A percentile compares a stretch with the other conserved stretches of the same genome.
Evolutionary conservation across 2,329 filamentous ascomycete species (phyloP).

Genomic region (Neoascochyta sp.): DNA sequence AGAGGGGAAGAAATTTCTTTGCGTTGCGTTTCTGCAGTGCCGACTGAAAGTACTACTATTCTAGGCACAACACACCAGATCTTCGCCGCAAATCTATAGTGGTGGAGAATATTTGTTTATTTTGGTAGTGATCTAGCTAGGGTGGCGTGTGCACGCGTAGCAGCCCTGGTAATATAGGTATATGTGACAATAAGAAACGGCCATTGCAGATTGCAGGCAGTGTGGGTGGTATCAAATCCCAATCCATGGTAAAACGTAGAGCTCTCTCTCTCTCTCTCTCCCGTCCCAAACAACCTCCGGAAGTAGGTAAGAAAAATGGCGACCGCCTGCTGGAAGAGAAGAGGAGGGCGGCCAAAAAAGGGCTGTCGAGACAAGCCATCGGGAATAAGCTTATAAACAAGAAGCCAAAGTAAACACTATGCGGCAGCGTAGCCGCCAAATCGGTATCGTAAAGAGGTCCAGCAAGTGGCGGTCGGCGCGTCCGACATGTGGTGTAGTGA

Average conservation of each 20-base stretch:
- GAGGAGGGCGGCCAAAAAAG: slow-evolving; percentile 1
- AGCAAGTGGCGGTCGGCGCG: slow-evolving; percentile 1
- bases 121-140: no score
- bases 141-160: no score
- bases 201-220: no score
- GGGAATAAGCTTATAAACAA: slow-evolving; percentile 6
- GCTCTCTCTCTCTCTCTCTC: no score
- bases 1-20: no score
- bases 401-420: slow-evolving; percentile 3
- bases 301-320: slow-evolving; percentile 1
- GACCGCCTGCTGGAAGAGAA: slow-evolving; percentile 2
- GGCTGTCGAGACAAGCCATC: slow-evolving; percentile 5
- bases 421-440: slow-evolving; percentile 1
- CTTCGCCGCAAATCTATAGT: no score
- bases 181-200: no score
- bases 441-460: slow-evolving; percentile 2
- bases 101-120: no score
- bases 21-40: no score
- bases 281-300: slow-evolving; percentile 3
- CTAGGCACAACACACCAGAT: no score
- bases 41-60: no score
- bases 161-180: no score
- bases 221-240: slow-evolving; percentile 8
- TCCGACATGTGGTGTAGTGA: slow-evolving; percentile 1
- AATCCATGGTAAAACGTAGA: slow-evolving; percentile 3